These are phyloP conservation scores for Aspergillus carlsbadensis DNA, from an alignment of 495 filamentous ascomycete genomes.

Conservation along the genomic window DNA sequence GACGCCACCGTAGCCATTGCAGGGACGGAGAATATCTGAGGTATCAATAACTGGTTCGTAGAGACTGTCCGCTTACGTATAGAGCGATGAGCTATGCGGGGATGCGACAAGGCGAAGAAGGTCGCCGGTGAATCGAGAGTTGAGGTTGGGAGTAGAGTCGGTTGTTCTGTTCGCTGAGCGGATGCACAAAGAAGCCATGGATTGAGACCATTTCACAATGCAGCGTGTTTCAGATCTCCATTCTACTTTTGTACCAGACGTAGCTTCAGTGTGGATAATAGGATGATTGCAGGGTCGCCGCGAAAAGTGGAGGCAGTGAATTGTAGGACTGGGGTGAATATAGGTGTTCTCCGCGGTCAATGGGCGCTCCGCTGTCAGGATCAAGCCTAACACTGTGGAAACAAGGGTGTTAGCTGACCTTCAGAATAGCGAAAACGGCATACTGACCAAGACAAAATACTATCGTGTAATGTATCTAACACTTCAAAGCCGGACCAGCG, in stretches of 20 bases:
- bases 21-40: background rate
- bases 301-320: background rate
- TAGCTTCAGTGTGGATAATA: conserved; percentile 5
- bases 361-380: conserved; percentile 11
- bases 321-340: conserved; percentile 7
- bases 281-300: background rate
- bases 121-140: background rate
- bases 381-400: conserved; percentile 10
- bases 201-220: conserved; percentile 15
- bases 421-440: background rate
- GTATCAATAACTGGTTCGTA: background rate
- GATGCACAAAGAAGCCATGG: conserved; percentile 20
- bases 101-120: conserved; percentile 5
- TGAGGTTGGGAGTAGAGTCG: conserved; percentile 12
- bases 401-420: conserved; percentile 1
- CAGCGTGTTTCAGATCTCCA: conserved; percentile 14
- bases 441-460: background rate
- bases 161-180: conserved; percentile 11
- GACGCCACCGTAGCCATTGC: conserved; percentile 39
- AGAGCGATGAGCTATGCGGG: background rate
- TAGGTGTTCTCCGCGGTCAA: conserved; percentile 12
- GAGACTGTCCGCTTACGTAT: background rate
- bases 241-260: conserved; percentile 10
- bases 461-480: background rate
- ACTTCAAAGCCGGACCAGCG: background rate